These are phyloP conservation scores for Chimonanthus salicifolius DNA, from an alignment of 164 flowering plant species.

Conservation along the genomic window DNA sequence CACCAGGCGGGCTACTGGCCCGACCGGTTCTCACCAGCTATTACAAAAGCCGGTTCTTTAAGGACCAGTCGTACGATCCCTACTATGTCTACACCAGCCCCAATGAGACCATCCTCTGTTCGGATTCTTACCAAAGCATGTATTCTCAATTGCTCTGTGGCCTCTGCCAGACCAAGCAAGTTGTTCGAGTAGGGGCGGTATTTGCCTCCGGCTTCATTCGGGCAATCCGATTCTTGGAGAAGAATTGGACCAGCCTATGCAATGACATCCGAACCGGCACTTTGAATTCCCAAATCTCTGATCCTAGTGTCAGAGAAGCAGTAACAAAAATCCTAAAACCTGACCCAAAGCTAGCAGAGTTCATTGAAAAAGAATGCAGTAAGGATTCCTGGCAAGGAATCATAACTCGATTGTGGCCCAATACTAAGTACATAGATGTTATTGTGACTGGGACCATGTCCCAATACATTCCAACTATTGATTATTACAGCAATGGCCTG, in stretches of 20 bases:
- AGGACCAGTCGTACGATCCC: constrained; percentile 68
- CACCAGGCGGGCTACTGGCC: constrained; percentile 79
- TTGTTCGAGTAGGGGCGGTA: constrained; percentile 90
- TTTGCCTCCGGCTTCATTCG: constrained; percentile 95
- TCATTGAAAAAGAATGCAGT: constrained; percentile 61
- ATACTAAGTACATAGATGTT: constrained; percentile 89
- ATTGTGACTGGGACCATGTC: constrained; percentile 98
- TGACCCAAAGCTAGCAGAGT: constrained; percentile 68
- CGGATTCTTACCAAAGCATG: constrained; percentile 94
- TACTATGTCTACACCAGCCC: constrained; percentile 96
- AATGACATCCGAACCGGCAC: constrained; percentile 65
- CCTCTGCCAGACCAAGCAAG: constrained; percentile 62
- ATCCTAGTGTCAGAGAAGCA: constrained; percentile 56
- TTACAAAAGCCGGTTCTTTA: constrained; percentile 80
- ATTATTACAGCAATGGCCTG: constrained; percentile 80
- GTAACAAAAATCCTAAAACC: constrained; percentile 61
- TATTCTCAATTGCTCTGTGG: constrained; percentile 92
- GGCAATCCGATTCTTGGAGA: constrained; percentile 85
- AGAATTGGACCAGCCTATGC: constrained; percentile 58
- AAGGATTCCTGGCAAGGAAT: constrained; percentile 82
- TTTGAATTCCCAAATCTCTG: constrained; percentile 55
- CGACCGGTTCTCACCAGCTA: constrained; percentile 89
- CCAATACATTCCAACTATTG: constrained; percentile 86
- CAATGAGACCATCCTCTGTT: constrained; percentile 78
- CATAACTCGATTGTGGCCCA: constrained; percentile 88